These are phyloP conservation scores for Coprinellus aureogranulatus DNA, from an alignment of 768 basidiomycete genomes.

Conservation along the genomic window DNA sequence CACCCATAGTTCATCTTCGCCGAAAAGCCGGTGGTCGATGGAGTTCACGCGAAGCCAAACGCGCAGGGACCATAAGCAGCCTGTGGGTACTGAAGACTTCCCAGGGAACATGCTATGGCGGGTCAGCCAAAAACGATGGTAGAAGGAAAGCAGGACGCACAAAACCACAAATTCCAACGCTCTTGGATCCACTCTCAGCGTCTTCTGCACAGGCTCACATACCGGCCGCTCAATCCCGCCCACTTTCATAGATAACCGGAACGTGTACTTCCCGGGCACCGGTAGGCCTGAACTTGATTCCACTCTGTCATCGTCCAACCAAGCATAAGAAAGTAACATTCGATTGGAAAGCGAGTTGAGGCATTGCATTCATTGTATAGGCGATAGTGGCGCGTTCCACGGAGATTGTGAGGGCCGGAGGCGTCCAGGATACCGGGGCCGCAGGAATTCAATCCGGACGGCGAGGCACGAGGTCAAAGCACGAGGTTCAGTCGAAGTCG, in stretches of 20 bases:
- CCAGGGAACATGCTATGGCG: constrained; percentile 54
- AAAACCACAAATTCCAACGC: constrained; percentile 60
- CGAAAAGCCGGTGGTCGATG: constrained; percentile 64
- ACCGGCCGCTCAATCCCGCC: constrained; percentile 56
- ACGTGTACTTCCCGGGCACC: constrained; percentile 46
- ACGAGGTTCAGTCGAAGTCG: too few relatives aligned
- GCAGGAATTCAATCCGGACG: too few relatives aligned
- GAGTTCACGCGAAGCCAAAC: constrained; percentile 60
- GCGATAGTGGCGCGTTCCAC: too few relatives aligned
- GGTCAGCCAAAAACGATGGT: not conserved
- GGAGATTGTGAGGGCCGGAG: too few relatives aligned
- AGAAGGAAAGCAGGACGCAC: constrained; percentile 33
- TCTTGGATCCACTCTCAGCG: constrained; percentile 51
- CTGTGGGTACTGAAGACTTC: constrained; percentile 52
- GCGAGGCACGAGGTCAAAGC: too few relatives aligned
- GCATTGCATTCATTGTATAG: too few relatives aligned
- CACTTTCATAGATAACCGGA: constrained; percentile 53
- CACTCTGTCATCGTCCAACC: too few relatives aligned
- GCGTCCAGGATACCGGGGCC: too few relatives aligned
- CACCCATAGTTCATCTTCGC: constrained; percentile 63
- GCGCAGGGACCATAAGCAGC: constrained; percentile 54
- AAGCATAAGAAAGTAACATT: too few relatives aligned
- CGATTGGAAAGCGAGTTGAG: too few relatives aligned
- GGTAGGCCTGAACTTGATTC: constrained; percentile 41
- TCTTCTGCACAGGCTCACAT: constrained; percentile 45